phyloP scores from a whole-genome alignment of 176 grass and related monocot genomes.

The Thalia dealbata region DNA sequence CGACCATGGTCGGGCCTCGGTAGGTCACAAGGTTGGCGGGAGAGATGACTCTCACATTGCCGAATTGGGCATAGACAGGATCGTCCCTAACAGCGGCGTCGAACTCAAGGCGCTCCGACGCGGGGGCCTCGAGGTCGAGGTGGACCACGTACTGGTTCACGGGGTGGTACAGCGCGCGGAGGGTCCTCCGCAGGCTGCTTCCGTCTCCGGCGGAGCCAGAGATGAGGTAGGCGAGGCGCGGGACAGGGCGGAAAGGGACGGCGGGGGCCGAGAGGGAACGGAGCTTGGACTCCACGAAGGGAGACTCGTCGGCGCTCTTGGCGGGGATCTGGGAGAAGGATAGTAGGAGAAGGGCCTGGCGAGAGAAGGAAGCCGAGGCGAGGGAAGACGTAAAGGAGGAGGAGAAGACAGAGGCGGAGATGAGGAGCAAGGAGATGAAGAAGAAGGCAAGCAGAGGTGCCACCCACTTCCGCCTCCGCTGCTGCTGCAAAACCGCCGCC shows the following conservation, averaged over 20 bases:
- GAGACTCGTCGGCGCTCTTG: neutral
- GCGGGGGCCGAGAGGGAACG: neutral
- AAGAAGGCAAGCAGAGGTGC: neutral
- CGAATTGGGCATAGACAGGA: neutral
- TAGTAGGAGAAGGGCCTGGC: constrained; percentile 3
- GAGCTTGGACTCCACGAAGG: constrained; percentile 13
- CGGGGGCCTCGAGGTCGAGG: constrained; percentile 11
- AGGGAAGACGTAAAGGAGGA: neutral
- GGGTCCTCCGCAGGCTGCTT: neutral
- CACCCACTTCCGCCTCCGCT: neutral
- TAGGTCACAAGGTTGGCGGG: constrained; percentile 5
- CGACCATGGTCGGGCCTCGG: constrained; percentile 11
- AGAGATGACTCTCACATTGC: constrained; percentile 5
- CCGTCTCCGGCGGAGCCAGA: constrained; percentile 6
- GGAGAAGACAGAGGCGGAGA: neutral
- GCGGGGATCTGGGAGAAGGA: neutral
- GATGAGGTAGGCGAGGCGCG: constrained; percentile 4
- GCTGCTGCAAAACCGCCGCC: too few species aligned
- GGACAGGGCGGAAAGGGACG: neutral
- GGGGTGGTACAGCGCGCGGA: constrained; percentile 5
- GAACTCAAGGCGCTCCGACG: neutral
- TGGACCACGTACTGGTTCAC: neutral
- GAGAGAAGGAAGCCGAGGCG: neutral
- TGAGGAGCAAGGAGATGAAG: neutral
- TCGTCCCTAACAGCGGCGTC: neutral